Base-by-base conservation (phyloP, 2,329 filamentous ascomycete species). In the Aspergillus sp. region DNA sequence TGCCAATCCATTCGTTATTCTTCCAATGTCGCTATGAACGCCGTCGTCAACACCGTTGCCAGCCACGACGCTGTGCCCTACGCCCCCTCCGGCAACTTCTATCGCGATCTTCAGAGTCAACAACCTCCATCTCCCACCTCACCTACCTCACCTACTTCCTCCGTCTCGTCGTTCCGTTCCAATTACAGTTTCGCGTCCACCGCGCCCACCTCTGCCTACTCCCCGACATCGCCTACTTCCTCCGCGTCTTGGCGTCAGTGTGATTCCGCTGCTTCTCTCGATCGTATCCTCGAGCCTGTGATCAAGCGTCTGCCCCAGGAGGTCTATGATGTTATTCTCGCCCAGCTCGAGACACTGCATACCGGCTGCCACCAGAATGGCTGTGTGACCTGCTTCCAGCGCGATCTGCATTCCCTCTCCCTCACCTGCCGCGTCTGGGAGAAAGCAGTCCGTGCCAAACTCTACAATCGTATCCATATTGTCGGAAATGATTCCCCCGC, bases 371-470 rank as follows among this genome's bases (percentile, higher is more conserved):
- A 61, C 27, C 65, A 69, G 33, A 57, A 64, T 19, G 68, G 74
- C 30, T 81, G 79, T 58, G 65, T 74, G 41, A 73, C 75, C 46
- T 80, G 78, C 55, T 78, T 77, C 51, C 68, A 80, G 53, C 70
- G 70, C 47, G 79, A 83, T 58, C 60, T 83, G 17, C 70, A 73
- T 53, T 72, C 72, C 43, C 64, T 82, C 25, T 73, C 76, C 43
- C 60, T 81, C 51, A 78, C 76, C 15, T 79, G 74, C 53, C 76
- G 76, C 46, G 64, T 71, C n/a, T 83, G 79, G 79, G 73, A 79
- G 54, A 74, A 71, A 52, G 71, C 72, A 12, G 77, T 77, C 9
- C 71, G 73, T 54, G 65, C 66, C 45, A 68, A 68, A 55, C 62
- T 82, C 74, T 82, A 69, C 68, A 67, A 68, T 44, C 70, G 68